Conservation (phyloP, 352 stramenopile genomes). For the Pythium brachiatum region DNA sequence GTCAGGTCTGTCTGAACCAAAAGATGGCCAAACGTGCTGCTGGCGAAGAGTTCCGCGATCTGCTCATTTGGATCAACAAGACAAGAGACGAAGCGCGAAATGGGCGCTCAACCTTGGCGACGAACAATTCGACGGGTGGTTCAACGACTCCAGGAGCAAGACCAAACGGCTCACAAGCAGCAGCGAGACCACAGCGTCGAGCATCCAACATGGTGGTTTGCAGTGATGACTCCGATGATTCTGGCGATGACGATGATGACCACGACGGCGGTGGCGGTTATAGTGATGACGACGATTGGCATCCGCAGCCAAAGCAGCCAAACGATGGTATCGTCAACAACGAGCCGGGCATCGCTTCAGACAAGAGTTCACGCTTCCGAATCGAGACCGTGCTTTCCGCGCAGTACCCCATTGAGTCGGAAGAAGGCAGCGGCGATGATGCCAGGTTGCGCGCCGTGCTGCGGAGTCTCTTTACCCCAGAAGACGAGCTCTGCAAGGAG, state of each 20-base stretch:
- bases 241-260: slow-evolving; percentile 49
- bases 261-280: slow-evolving; percentile 24
- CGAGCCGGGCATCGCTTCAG: neutral
- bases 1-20: slow-evolving; percentile 53
- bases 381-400: slow-evolving; percentile 36
- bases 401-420: slow-evolving; percentile 49
- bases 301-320: slow-evolving; percentile 9
- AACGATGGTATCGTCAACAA: neutral
- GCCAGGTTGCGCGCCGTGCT: slow-evolving; percentile 63
- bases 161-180: neutral
- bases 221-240: slow-evolving; percentile 63
- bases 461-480: slow-evolving; percentile 69
- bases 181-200: neutral
- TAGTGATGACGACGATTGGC: slow-evolving; percentile 29
- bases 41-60: slow-evolving; percentile 66
- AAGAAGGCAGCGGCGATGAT: slow-evolving; percentile 43
- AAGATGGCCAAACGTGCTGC: slow-evolving; percentile 77
- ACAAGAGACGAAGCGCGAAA: neutral
- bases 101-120: neutral
- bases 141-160: neutral
- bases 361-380: slow-evolving; percentile 15
- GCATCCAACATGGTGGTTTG: slow-evolving; percentile 47
- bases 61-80: slow-evolving; percentile 42
- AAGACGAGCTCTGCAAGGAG: slow-evolving; percentile 55
- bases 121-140: neutral